These are phyloP conservation scores for Terfezia boudieri DNA, from an alignment of 495 filamentous ascomycete species.

Conservation along the genomic window DNA sequence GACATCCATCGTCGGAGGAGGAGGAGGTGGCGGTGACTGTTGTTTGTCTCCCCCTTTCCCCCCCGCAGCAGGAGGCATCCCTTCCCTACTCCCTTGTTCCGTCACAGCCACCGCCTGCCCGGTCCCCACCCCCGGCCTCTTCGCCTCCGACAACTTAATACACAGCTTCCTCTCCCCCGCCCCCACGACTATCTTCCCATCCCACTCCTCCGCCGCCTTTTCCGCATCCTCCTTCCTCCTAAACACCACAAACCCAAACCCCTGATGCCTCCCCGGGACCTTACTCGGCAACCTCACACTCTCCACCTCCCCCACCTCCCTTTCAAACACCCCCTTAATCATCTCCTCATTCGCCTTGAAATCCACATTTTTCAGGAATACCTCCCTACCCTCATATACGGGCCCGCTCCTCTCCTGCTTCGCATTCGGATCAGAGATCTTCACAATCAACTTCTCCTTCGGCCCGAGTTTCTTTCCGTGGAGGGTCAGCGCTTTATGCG, in stretches of 20 bases:
- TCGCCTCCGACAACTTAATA: not conserved
- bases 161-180: not conserved
- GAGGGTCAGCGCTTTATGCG: slow-evolving; percentile 43
- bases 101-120: not conserved
- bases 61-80: slow-evolving; percentile 12
- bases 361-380: slow-evolving; percentile 61
- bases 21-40: not conserved
- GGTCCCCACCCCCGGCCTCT: not conserved
- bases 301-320: slow-evolving; percentile 36
- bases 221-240: slow-evolving; percentile 47
- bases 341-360: slow-evolving; percentile 42
- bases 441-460: slow-evolving; percentile 42
- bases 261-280: slow-evolving; percentile 39
- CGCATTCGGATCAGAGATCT: slow-evolving; percentile 59
- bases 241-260: slow-evolving; percentile 59
- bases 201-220: not conserved
- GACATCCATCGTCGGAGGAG: slow-evolving; percentile 19
- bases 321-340: slow-evolving; percentile 41
- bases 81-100: not conserved
- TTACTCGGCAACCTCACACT: slow-evolving; percentile 38
- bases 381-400: slow-evolving; percentile 59
- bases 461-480: slow-evolving; percentile 45
- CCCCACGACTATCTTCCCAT: not conserved
- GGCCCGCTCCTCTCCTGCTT: slow-evolving; percentile 68
- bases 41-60: not conserved